phyloP scores from a whole-genome alignment of 2,329 filamentous ascomycete genomes.

The Endoconidiophora laricicola region DNA sequence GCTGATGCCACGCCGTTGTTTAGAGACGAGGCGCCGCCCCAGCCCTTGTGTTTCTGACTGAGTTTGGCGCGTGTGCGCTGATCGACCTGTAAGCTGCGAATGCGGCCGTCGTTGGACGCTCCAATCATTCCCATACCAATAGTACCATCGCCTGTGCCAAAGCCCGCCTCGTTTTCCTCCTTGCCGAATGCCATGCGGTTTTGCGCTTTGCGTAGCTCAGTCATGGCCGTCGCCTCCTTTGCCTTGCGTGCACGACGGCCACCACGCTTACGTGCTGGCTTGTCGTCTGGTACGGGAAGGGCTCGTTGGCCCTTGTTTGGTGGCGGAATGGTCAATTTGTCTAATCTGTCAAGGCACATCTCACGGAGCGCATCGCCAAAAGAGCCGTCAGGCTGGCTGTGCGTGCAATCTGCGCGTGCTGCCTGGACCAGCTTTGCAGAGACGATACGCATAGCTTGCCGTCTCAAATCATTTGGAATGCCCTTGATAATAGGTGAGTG shows the following conservation, averaged over 20 bases:
- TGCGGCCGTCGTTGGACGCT: constrained; percentile 68
- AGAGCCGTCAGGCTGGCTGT: constrained; percentile 64
- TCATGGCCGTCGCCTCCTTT: constrained; percentile 95
- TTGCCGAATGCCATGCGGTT: constrained; percentile 93
- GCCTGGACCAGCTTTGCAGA: constrained; percentile 88
- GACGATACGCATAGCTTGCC: constrained; percentile 88
- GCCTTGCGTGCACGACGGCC: constrained; percentile 80
- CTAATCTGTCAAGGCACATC: constrained; percentile 68
- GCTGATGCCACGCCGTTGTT: constrained; percentile 57
- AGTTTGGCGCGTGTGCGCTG: constrained; percentile 85
- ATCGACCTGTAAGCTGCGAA: constrained; percentile 79
- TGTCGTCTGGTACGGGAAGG: constrained; percentile 85
- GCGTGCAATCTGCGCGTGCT: constrained; percentile 74
- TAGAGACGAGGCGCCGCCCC: constrained; percentile 71
- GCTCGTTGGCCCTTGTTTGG: constrained; percentile 78
- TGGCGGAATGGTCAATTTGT: constrained; percentile 83
- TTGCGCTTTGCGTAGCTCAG: constrained; percentile 85
- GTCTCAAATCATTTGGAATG: constrained; percentile 73
- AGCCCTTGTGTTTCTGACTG: constrained; percentile 88
- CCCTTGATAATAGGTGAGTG: constrained; percentile 76
- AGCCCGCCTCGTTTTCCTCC: constrained; percentile 86
- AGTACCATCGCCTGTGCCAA: constrained; percentile 70
- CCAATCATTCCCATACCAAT: constrained; percentile 93
- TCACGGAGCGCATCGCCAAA: constrained; percentile 69
- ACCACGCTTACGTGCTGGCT: constrained; percentile 81